A percentile compares a stretch with the other conserved stretches of the same genome.
Evolutionary conservation across 106 monocot genomes (phyloP).

Genomic region (Phalaenopsis aphrodite): DNA sequence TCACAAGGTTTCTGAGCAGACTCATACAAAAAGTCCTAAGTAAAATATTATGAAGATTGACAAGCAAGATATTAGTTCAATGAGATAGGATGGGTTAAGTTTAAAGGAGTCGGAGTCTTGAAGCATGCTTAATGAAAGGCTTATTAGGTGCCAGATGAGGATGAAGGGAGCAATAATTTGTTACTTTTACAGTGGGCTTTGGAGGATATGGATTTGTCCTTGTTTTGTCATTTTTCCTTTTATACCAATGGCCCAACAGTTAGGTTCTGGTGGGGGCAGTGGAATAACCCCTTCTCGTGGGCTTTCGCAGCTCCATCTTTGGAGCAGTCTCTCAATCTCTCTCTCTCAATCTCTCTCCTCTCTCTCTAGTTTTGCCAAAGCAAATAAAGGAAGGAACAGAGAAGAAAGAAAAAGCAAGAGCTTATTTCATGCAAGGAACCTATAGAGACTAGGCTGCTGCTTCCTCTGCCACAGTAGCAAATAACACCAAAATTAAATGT

Average conservation of each 20-base stretch:
- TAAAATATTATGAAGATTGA: too few species aligned
- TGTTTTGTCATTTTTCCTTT: constrained; percentile 7
- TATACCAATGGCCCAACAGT: constrained; percentile 5
- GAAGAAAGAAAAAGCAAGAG: constrained; percentile 1
- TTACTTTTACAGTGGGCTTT: neutral
- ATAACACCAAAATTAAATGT: constrained; percentile 20
- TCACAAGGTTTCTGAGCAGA: neutral
- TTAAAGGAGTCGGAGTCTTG: neutral
- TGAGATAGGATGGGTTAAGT: too few species aligned
- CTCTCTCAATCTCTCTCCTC: neutral
- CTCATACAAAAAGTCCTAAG: too few species aligned
- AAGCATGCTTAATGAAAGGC: neutral
- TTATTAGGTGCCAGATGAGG: neutral
- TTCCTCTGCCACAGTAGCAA: constrained; percentile 7
- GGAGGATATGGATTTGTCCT: neutral
- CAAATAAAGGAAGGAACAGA: constrained; percentile 4
- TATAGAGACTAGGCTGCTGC: neutral
- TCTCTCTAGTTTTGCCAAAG: constrained; percentile 1
- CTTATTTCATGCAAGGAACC: neutral
- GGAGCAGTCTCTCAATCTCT: neutral
- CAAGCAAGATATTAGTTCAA: too few species aligned
- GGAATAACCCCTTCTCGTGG: constrained; percentile 7
- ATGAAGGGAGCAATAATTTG: neutral
- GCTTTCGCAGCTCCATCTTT: neutral
- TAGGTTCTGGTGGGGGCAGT: neutral